Evolutionary conservation across 225 moss, liverwort and hornwort species (phyloP), one percentile per base, ranked within the genome.

Genomic region (Neckera pumila): DNA sequence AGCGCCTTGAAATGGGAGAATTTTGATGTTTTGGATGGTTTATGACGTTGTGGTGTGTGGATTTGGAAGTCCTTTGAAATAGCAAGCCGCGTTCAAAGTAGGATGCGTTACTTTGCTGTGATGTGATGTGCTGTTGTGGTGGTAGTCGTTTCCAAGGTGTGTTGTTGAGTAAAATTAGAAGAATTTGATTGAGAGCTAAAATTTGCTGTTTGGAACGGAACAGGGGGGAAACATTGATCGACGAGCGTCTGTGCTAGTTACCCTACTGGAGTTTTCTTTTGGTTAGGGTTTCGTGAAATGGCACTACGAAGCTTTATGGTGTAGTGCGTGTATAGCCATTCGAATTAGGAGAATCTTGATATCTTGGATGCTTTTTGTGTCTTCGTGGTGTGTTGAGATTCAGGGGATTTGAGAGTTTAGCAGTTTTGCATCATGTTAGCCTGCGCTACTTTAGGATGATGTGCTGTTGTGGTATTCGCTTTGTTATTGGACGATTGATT

Each of bases 251-350:
- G n/a, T 61, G 69, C 53, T 43, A 43, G 72, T 78, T 47, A 30
- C 53, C 43, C 27, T 34, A 65, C 28, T 65, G 31, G 36, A 83
- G 30, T 70, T 57, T 70, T 81, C 57, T 42, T 65, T 42, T 83
- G 36, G 49, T 81, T 86, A 91, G 91, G 89, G 86, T 92, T 91
- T 76, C 19, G 27, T 56, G 36, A 58, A 53, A 59, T 80, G 79
- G 45, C 38, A 57, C 25, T 49, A n/a, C 58, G n/a, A 25, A 53
- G 7, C 18, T 76, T 54, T 66, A 12, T 78, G n/a, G 38, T 53
- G 54, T 30, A 62, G 70, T 70, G 62, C 47, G 54, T 66, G 70
- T 40, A 66, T 58, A 57, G 87, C 34, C 84, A 80, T 36, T 76
- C 17, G 53, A 49, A 34, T 81, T 45, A 14, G 54, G 28, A 42